Conservation (phyloP, 768 basidiomycete species). For the Podaxis rugospora region DNA sequence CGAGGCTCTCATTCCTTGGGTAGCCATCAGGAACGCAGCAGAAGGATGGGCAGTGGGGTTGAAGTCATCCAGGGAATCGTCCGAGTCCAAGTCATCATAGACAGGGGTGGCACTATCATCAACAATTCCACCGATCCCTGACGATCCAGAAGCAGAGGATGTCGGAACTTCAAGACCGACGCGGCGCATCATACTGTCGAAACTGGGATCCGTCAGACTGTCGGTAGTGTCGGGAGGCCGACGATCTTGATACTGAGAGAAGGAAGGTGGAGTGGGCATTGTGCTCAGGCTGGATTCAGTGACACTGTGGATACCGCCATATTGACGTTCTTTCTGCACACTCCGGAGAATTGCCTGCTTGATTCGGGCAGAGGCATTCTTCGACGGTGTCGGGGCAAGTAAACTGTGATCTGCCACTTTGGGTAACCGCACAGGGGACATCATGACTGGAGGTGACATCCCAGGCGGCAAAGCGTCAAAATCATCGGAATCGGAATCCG, state of each 20-base stretch:
- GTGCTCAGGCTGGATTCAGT: constrained; percentile 65
- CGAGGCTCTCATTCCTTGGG: constrained; percentile 29
- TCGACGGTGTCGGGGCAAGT: constrained; percentile 62
- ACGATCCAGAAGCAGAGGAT: constrained; percentile 21
- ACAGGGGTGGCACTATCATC: constrained; percentile 1
- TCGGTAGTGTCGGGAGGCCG: constrained; percentile 39
- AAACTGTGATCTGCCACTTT: constrained; percentile 15
- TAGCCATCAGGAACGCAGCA: constrained; percentile 66
- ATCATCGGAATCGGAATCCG: constrained; percentile 41
- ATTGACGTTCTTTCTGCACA: constrained; percentile 33
- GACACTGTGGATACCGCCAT: constrained; percentile 18
- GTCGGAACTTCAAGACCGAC: constrained; percentile 44
- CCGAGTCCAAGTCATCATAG: constrained; percentile 33
- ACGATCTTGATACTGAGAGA: constrained; percentile 57
- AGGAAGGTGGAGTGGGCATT: constrained; percentile 65
- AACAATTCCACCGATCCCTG: constrained; percentile 22
- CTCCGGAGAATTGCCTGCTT: constrained; percentile 58
- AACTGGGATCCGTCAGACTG: constrained; percentile 50
- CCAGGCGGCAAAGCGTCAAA: constrained; percentile 50
- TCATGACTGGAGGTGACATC: constrained; percentile 55
- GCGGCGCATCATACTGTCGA: constrained; percentile 68
- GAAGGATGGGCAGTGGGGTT: constrained; percentile 62
- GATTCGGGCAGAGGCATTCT: constrained; percentile 68
- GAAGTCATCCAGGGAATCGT: constrained; percentile 53
- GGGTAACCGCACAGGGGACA: constrained; percentile 48